Evolutionary conservation across 2,329 filamentous ascomycete species (phyloP).

Genomic region (Chlorencoelia australis): DNA sequence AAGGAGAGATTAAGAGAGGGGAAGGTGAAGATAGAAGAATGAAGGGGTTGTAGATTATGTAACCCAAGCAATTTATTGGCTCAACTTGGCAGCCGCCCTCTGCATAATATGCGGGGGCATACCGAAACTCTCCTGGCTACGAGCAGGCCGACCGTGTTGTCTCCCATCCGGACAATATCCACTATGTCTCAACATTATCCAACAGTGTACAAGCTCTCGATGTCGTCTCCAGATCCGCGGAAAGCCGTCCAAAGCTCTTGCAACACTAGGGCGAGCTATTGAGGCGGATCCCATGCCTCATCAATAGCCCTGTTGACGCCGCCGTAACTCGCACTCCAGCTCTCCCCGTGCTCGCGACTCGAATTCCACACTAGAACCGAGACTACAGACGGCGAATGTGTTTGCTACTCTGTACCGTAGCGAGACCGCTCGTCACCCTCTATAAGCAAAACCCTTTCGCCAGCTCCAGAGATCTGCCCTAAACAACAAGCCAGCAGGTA

Average conservation of each 20-base stretch:
- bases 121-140: too few relatives aligned
- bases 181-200: slow-evolving; percentile 2
- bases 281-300: slow-evolving; percentile 6
- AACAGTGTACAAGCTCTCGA: slow-evolving; percentile 1
- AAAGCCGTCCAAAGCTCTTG: slow-evolving; percentile 2
- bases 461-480: slow-evolving; percentile 2
- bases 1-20: too few relatives aligned
- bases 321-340: slow-evolving; percentile 2
- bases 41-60: too few relatives aligned
- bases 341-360: slow-evolving; percentile 7
- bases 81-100: too few relatives aligned
- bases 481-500: neutral
- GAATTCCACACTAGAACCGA: slow-evolving; percentile 6
- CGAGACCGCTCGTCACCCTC: slow-evolving; percentile 8
- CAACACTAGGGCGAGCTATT: slow-evolving; percentile 2
- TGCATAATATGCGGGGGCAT: too few relatives aligned
- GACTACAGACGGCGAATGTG: slow-evolving; percentile 8
- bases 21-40: too few relatives aligned
- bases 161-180: slow-evolving; percentile 2
- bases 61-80: too few relatives aligned
- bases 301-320: slow-evolving; percentile 4
- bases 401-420: slow-evolving; percentile 8
- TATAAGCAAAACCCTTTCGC: slow-evolving; percentile 2
- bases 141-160: slow-evolving; percentile 1
- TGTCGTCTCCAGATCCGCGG: slow-evolving; percentile 3